phyloP scores from a whole-genome alignment of 1,284 basidiomycete genomes.

The Rugiboletus extremiorientalis region DNA sequence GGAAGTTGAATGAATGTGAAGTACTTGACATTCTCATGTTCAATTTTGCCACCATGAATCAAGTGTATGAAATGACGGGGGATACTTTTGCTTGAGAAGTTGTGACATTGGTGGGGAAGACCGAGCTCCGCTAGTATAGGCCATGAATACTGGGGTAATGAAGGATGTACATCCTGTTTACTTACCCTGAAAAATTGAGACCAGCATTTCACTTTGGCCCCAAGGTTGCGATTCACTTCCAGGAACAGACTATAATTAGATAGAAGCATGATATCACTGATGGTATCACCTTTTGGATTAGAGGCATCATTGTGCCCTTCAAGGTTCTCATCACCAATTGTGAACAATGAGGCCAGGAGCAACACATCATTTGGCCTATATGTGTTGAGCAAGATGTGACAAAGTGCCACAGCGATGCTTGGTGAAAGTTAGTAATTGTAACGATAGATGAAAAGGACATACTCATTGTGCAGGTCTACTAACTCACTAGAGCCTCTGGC shows the following conservation, averaged over 20 bases:
- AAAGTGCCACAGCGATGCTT: constrained; percentile 20
- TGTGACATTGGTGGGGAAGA: no score
- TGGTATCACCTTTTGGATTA: background rate
- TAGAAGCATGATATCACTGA: background rate
- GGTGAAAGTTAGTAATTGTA: background rate
- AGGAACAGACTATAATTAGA: background rate
- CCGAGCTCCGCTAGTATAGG: no score
- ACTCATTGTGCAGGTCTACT: constrained; percentile 6
- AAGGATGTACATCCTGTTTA: no score
- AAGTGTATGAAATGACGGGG: no score
- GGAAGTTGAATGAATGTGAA: no score
- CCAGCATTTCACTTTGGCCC: no score
- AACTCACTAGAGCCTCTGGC: background rate
- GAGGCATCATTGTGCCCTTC: background rate
- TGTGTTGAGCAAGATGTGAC: constrained; percentile 19
- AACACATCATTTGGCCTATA: constrained; percentile 21
- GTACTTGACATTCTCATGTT: no score
- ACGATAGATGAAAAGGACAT: background rate
- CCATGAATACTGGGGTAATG: no score
- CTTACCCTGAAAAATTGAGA: no score
- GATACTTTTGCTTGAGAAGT: no score
- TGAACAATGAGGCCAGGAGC: constrained; percentile 15
- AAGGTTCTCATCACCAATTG: constrained; percentile 16
- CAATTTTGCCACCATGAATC: no score
- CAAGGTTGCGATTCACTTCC: background rate